Conservation (phyloP, 2,329 filamentous ascomycete genomes). For the Phaeoacremonium minimum region DNA sequence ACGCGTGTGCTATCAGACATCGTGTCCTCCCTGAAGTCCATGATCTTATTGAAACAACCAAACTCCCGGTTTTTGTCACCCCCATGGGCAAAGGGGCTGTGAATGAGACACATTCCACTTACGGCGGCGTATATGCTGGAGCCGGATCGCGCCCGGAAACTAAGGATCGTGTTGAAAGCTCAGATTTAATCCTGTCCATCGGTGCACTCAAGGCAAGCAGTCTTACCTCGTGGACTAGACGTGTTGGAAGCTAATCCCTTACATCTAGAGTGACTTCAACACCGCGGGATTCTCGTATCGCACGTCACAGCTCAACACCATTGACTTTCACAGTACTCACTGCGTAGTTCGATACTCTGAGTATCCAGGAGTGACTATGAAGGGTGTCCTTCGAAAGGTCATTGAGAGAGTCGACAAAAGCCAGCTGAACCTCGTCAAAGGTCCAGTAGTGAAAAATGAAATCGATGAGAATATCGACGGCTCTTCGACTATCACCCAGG, state of each 20-base stretch:
- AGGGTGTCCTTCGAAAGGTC: slow-evolving; percentile 70
- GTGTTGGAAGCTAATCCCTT: slow-evolving; percentile 3
- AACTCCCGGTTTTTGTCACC: slow-evolving; percentile 78
- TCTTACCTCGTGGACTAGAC: neutral
- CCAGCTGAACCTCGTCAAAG: slow-evolving; percentile 51
- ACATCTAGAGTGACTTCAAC: slow-evolving; percentile 67
- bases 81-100: slow-evolving; percentile 87
- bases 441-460: slow-evolving; percentile 50
- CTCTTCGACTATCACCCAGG: slow-evolving; percentile 55
- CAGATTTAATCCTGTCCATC: slow-evolving; percentile 68
- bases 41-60: slow-evolving; percentile 66
- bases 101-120: slow-evolving; percentile 70
- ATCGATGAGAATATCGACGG: slow-evolving; percentile 33
- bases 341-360: slow-evolving; percentile 73
- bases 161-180: slow-evolving; percentile 58
- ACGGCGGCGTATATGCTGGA: slow-evolving; percentile 83
- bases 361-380: slow-evolving; percentile 75
- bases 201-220: slow-evolving; percentile 51
- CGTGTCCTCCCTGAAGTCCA: slow-evolving; percentile 69
- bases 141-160: slow-evolving; percentile 65
- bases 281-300: slow-evolving; percentile 79
- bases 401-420: slow-evolving; percentile 53
- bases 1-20: slow-evolving; percentile 78
- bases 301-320: slow-evolving; percentile 70
- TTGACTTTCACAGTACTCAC: slow-evolving; percentile 74